Evolutionary conservation across 2,329 filamentous ascomycete genomes (phyloP).

Genomic region (Pseudogymnoascus destructans): DNA sequence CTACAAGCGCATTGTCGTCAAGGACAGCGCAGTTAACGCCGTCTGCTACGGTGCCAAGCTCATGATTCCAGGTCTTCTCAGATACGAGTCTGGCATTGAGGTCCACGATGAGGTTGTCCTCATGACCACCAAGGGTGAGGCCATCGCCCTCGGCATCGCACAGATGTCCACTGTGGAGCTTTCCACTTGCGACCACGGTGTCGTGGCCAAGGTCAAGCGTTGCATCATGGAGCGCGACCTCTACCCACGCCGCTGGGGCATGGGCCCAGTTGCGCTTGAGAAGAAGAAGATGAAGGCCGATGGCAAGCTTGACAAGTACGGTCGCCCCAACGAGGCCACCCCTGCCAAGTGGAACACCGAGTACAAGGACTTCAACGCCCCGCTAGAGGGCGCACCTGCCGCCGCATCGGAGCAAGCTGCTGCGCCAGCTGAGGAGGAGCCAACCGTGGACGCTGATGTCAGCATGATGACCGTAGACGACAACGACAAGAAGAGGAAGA

Average conservation of each 20-base stretch:
- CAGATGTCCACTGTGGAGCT: conserved; percentile 98
- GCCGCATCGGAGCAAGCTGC: conserved; percentile 29
- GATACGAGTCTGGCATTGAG: conserved; percentile 86
- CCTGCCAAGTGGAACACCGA: conserved; percentile 84
- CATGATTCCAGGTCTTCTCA: conserved; percentile 90
- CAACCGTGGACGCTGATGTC: conserved; percentile 30
- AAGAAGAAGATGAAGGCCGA: conserved; percentile 99
- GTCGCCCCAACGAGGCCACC: conserved; percentile 81
- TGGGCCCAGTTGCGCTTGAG: conserved; percentile 83
- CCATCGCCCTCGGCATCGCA: conserved; percentile 88
- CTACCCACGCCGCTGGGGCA: conserved; percentile 92
- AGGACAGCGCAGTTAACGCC: conserved; percentile 91
- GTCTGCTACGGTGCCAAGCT: conserved; percentile 98
- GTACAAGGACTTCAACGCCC: conserved; percentile 78
- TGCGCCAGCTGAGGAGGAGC: conserved; percentile 25
- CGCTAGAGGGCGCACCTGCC: conserved; percentile 30
- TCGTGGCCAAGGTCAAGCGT: conserved; percentile 97
- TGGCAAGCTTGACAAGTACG: conserved; percentile 97
- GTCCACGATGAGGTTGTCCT: conserved; percentile 92
- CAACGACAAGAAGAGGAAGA: conserved; percentile 62
- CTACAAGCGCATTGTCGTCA: conserved; percentile 96
- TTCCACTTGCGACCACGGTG: conserved; percentile 90
- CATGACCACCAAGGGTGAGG: conserved; percentile 98
- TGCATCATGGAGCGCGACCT: conserved; percentile 99
- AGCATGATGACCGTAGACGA: conserved; percentile 40